Percentiles rank a stretch among this genome's conserved stretches.
phyloP scores from a whole-genome alignment of 2,329 filamentous ascomycete species.

The Penicillium nordicum region DNA sequence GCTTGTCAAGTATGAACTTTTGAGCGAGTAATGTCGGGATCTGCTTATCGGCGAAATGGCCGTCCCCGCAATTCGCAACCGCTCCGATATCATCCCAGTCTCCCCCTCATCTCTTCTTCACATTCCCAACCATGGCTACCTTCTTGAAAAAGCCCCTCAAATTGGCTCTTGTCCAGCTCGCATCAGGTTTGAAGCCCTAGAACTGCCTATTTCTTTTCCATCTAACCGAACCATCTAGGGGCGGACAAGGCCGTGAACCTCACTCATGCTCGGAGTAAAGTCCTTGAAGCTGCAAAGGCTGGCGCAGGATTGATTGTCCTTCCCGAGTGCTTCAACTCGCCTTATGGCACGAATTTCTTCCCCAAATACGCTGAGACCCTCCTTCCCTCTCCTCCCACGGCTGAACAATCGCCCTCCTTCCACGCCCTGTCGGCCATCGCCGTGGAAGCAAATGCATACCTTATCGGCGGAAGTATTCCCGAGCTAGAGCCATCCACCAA shows the following conservation, averaged over 20 bases:
- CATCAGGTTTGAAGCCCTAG: conserved; percentile 53
- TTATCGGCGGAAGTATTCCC: conserved; percentile 90
- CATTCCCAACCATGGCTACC: conserved; percentile 43
- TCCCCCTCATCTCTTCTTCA: conserved; percentile 5
- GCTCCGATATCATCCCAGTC: conserved; percentile 3
- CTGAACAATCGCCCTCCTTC: conserved; percentile 73
- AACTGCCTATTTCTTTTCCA: background rate
- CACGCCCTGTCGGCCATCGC: conserved; percentile 80
- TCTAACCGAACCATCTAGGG: conserved; percentile 42
- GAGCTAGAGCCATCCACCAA: conserved; percentile 67
- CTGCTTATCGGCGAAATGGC: conserved; percentile 9
- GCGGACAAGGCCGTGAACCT: conserved; percentile 85
- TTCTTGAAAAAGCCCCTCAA: conserved; percentile 74
- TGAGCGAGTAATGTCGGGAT: background rate
- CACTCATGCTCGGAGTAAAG: conserved; percentile 71
- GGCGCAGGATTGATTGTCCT: conserved; percentile 87
- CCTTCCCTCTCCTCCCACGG: conserved; percentile 69
- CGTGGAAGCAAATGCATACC: conserved; percentile 70
- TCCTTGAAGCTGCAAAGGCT: conserved; percentile 70
- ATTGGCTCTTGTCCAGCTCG: conserved; percentile 77
- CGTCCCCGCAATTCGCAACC: conserved; percentile 10
- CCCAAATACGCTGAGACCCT: conserved; percentile 87
- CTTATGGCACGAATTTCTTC: conserved; percentile 90
- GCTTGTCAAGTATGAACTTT: background rate
- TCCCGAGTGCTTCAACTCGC: conserved; percentile 98